These are phyloP conservation scores for Nemania serpens DNA, from an alignment of 2,329 filamentous ascomycete species.

Conservation along the genomic window DNA sequence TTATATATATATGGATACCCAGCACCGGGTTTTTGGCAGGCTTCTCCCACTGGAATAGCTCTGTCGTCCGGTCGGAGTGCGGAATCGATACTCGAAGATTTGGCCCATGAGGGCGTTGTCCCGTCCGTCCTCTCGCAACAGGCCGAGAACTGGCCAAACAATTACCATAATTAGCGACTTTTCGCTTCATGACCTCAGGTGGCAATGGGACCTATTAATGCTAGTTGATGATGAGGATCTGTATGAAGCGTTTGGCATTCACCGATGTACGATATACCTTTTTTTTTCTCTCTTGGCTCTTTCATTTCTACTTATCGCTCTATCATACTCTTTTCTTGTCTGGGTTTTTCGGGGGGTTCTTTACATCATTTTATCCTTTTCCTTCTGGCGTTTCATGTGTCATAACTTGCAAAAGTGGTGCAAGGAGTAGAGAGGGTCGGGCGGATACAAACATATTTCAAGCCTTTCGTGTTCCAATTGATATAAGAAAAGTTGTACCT, in stretches of 20 bases:
- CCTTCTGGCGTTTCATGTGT: no score
- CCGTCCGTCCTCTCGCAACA: not conserved
- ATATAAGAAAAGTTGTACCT: slow-evolving; percentile 20
- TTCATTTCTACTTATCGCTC: not conserved
- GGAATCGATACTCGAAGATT: not conserved
- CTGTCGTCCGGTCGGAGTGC: not conserved
- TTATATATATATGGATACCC: not conserved
- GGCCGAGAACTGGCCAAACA: not conserved
- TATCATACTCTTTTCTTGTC: no score
- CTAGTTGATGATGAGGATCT: slow-evolving; percentile 29
- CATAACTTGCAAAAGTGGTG: no score
- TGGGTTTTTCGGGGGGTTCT: no score
- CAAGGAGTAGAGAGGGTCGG: no score
- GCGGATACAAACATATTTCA: no score
- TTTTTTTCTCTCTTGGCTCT: not conserved
- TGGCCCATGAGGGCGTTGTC: not conserved
- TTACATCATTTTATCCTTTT: no score
- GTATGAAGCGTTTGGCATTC: slow-evolving; percentile 24
- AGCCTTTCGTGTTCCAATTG: no score
- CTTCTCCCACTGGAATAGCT: not conserved
- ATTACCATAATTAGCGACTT: slow-evolving; percentile 13
- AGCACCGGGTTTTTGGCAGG: slow-evolving; percentile 4
- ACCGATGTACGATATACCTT: slow-evolving; percentile 32
- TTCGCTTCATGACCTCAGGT: slow-evolving; percentile 6
- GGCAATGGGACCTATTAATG: slow-evolving; percentile 23